Evolutionary conservation across 768 basidiomycete species (phyloP).

Genomic region (Russula earlei): DNA sequence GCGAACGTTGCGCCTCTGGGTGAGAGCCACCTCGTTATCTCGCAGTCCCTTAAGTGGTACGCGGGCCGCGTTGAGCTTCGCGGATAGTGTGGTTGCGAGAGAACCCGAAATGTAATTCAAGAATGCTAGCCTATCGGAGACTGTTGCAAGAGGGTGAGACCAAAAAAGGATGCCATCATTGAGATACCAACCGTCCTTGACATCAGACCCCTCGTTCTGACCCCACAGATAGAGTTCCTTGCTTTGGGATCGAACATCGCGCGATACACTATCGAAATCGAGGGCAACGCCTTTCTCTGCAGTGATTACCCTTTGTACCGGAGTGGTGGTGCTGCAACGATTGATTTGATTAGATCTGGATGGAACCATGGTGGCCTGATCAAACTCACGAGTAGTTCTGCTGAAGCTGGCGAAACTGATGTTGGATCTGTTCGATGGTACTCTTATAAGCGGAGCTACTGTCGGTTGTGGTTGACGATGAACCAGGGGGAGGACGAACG

Average conservation of each 20-base stretch:
- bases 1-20: slow-evolving; percentile 55
- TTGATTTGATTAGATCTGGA: background rate
- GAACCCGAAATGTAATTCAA: slow-evolving; percentile 70
- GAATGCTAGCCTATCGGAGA: slow-evolving; percentile 75
- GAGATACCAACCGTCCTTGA: slow-evolving; percentile 56
- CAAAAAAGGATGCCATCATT: background rate
- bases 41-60: slow-evolving; percentile 61
- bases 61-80: slow-evolving; percentile 55
- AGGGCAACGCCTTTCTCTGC: slow-evolving; percentile 68
- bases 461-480: slow-evolving; percentile 3
- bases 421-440: slow-evolving; percentile 52
- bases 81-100: slow-evolving; percentile 49
- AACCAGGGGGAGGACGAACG: slow-evolving; percentile 27
- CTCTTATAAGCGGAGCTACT: slow-evolving; percentile 33
- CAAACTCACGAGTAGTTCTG: slow-evolving; percentile 60
- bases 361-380: background rate
- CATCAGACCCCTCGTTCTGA: slow-evolving; percentile 55
- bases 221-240: slow-evolving; percentile 86
- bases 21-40: slow-evolving; percentile 53
- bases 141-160: slow-evolving; percentile 22
- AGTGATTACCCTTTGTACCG: slow-evolving; percentile 73
- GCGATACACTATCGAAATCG: slow-evolving; percentile 56
- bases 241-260: slow-evolving; percentile 62
- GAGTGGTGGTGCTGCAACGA: slow-evolving; percentile 36
- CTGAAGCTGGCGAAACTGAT: slow-evolving; percentile 63